Conservation (phyloP, 257 asterid species). For the Salvia splendens region DNA sequence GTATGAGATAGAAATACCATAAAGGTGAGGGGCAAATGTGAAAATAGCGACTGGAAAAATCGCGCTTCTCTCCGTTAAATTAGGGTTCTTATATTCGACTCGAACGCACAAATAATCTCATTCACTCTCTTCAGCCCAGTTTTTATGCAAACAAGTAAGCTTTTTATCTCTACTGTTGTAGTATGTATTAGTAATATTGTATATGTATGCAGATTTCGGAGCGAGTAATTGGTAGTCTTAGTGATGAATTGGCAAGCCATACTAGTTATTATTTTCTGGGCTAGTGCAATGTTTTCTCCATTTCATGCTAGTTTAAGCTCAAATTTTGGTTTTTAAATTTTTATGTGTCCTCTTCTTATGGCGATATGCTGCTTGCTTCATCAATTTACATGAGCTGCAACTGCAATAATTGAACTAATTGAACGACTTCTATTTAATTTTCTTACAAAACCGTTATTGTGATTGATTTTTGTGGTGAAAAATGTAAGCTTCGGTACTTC, state of each 20-base stretch:
- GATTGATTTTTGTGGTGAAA: conserved; percentile 25
- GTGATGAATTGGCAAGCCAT: background rate
- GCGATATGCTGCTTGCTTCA: conserved; percentile 11
- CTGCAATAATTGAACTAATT: conserved; percentile 39
- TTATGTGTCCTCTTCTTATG: too few species aligned
- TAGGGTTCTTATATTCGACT: conserved; percentile 67
- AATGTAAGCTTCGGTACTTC: background rate
- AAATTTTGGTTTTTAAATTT: too few species aligned
- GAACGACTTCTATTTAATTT: conserved; percentile 24
- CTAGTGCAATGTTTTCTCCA: conserved; percentile 13
- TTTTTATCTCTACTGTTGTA: conserved; percentile 27
- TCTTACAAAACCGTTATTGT: conserved; percentile 30
- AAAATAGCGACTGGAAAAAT: conserved; percentile 42
- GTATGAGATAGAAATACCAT: conserved; percentile 12
- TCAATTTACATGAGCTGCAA: conserved; percentile 31
- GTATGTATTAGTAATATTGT: background rate
- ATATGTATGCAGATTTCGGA: background rate
- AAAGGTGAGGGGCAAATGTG: conserved; percentile 34
- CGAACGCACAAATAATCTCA: conserved; percentile 27
- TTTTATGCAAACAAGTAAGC: conserved; percentile 36
- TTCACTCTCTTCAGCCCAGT: conserved; percentile 41
- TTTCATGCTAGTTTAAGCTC: too few species aligned
- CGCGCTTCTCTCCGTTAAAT: conserved; percentile 60
- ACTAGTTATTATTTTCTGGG: conserved; percentile 22
- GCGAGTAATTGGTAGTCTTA: background rate